Evolutionary conservation across 208 protist genomes (phyloP), one percentile per base, ranked within the genome.

Genomic region (Crithidia thermophila): DNA sequence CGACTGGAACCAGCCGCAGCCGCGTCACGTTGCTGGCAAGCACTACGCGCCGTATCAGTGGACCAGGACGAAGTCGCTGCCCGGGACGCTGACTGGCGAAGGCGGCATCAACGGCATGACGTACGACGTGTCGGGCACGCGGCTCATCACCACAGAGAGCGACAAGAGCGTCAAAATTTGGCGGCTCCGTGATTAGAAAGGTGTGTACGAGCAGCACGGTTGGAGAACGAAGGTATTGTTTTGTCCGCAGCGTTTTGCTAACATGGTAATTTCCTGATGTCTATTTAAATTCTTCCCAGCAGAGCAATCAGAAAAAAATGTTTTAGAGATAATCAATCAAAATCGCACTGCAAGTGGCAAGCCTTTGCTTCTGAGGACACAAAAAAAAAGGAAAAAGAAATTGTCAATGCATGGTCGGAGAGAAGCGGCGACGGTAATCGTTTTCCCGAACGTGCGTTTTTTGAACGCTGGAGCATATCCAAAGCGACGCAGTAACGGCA

Each of bases 161-260:
- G 99, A 99, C 82, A 99, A 99, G 87, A 97, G 97, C 33, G 96
- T 99, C 23, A 98, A 98, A 67, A 82, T 98, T 7, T 99, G 91
- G 89, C 71, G 77, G 6, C 43, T 77, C 25, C 80, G 79, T 37
- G 81, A 90, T 30, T 83, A 76, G 64, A 63, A n/a, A n/a, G 16
- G 9, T 43, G 46, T 36, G 4, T 51, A 6, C 50, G 16, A 31
- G 50, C 23, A 36, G 2, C 33, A 36, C 21, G 30, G 50, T 56
- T 5, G 8, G 16, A 20, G 23, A 25, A 53, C 23, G 16, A 31
- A 28, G 31, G 11, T 66, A 37, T 5, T 28, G 16, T n/a, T n/a
- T n/a, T n/a, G n/a, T n/a, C n/a, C n/a, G n/a, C n/a, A n/a, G n/a
- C n/a, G n/a, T n/a, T n/a, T n/a, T n/a, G n/a, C n/a, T n/a, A n/a